Conservation (phyloP, 2,329 filamentous ascomycete genomes). For the Emergomyces orientalis region DNA sequence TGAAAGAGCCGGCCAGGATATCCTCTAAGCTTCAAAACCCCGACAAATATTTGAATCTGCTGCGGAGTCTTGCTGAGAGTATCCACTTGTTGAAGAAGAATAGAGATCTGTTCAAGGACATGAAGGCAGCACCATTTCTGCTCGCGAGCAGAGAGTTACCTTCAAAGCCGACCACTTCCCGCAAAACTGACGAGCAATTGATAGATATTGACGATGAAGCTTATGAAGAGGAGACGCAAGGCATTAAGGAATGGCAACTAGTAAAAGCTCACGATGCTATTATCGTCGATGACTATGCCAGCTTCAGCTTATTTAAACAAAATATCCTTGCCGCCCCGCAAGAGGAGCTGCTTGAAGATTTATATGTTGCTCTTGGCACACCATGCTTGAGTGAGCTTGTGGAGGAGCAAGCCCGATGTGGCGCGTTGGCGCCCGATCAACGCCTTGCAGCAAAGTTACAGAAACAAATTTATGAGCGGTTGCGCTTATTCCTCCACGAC, state of each 20-base stretch:
- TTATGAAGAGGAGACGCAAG: conserved; percentile 51
- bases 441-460: conserved; percentile 59
- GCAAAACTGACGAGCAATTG: conserved; percentile 14
- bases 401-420: conserved; percentile 66
- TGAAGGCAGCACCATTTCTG: conserved; percentile 68
- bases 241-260: conserved; percentile 70
- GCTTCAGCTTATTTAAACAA: conserved; percentile 79
- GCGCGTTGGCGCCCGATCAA: conserved; percentile 57
- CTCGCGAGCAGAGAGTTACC: conserved; percentile 71
- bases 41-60: conserved; percentile 77
- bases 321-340: conserved; percentile 78
- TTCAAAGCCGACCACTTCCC: conserved; percentile 18
- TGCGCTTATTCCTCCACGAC: conserved; percentile 81
- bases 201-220: conserved; percentile 35
- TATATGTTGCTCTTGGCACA: conserved; percentile 75
- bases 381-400: conserved; percentile 67
- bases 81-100: conserved; percentile 63
- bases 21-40: conserved; percentile 68
- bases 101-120: conserved; percentile 63
- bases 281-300: conserved; percentile 78
- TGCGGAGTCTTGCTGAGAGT: conserved; percentile 71
- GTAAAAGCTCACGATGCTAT: conserved; percentile 63
- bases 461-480: conserved; percentile 76
- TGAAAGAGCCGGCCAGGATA: conserved; percentile 71
- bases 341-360: conserved; percentile 74